phyloP scores from a whole-genome alignment of 108 stramenopile genomes.

The Cylindrotheca closterium region DNA sequence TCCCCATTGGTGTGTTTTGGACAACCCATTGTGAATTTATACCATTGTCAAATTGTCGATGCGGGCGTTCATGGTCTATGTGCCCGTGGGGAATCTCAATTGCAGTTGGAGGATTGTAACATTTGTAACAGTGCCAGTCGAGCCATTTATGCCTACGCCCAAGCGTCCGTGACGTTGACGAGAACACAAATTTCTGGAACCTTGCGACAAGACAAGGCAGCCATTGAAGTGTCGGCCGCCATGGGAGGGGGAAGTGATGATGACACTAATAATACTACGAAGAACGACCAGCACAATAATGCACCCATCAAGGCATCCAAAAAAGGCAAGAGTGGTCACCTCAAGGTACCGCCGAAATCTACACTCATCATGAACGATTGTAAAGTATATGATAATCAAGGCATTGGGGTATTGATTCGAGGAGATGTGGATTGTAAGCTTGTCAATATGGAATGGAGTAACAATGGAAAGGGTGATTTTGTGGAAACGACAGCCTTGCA shows the following conservation, averaged over 20 bases:
- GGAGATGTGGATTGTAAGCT: conserved; percentile 13
- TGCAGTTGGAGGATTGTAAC: conserved; percentile 1
- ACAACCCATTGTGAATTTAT: background rate
- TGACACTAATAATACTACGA: too few species aligned
- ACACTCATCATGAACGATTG: conserved; percentile 12
- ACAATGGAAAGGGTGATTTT: conserved; percentile 5
- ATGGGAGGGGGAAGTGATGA: background rate
- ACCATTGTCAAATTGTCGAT: conserved; percentile 8
- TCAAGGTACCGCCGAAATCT: background rate
- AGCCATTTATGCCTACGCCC: conserved; percentile 38
- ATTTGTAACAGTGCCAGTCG: conserved; percentile 16
- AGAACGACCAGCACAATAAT: conserved; percentile 23
- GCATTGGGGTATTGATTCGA: conserved; percentile 27
- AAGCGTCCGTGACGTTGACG: conserved; percentile 16
- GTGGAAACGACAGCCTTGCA: background rate
- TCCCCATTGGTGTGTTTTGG: conserved; percentile 40
- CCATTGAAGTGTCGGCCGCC: conserved; percentile 26
- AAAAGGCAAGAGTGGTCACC: background rate
- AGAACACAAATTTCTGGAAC: conserved; percentile 17
- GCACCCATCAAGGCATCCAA: conserved; percentile 32
- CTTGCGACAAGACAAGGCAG: conserved; percentile 27
- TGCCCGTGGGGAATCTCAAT: conserved; percentile 20
- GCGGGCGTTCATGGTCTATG: conserved; percentile 35
- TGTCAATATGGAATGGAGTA: conserved; percentile 2
- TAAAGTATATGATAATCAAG: conserved; percentile 20